A percentile compares a stretch with the other conserved stretches of the same genome.
Conservation (phyloP, 2,329 filamentous ascomycete species). For the Pseudogymnoascus sp. region DNA sequence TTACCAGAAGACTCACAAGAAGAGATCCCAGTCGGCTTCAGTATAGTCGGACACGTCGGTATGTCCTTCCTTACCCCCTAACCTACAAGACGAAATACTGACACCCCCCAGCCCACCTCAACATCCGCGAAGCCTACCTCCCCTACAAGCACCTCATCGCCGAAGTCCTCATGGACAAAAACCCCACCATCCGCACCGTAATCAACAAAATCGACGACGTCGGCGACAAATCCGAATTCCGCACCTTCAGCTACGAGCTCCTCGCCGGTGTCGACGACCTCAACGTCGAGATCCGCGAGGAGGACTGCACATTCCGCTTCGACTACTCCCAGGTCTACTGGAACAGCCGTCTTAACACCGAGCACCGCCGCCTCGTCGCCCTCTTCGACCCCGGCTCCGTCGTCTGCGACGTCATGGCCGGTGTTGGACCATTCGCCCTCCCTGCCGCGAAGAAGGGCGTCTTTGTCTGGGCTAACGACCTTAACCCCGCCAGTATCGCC, state of each 20-base stretch:
- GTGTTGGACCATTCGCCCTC: slow-evolving; percentile 89
- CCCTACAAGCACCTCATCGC: slow-evolving; percentile 84
- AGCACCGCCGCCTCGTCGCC: slow-evolving; percentile 73
- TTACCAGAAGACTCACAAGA: slow-evolving; percentile 72
- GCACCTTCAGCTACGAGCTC: slow-evolving; percentile 89
- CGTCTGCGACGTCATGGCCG: slow-evolving; percentile 94
- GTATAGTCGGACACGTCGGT: slow-evolving; percentile 80
- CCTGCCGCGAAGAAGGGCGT: slow-evolving; percentile 84
- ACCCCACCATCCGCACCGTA: slow-evolving; percentile 70
- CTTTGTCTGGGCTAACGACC: slow-evolving; percentile 94
- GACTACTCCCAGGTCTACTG: slow-evolving; percentile 97
- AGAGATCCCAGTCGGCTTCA: slow-evolving; percentile 80
- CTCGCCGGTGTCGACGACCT: slow-evolving; percentile 74
- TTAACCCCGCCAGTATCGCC: slow-evolving; percentile 81
- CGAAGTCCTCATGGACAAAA: slow-evolving; percentile 83
- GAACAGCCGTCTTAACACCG: slow-evolving; percentile 85
- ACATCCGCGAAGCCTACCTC: slow-evolving; percentile 73
- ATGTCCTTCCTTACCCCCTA: slow-evolving; percentile 26
- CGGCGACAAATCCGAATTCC: slow-evolving; percentile 74
- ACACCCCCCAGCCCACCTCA: slow-evolving; percentile 63
- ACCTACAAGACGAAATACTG: slow-evolving; percentile 15
- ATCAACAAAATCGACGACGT: slow-evolving; percentile 95
- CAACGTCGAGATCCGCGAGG: slow-evolving; percentile 74
- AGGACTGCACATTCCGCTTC: slow-evolving; percentile 79
- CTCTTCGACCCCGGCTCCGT: slow-evolving; percentile 78